These are phyloP conservation scores for Phoma sp. DNA, from an alignment of 2,329 filamentous ascomycete genomes.

Conservation along the genomic window DNA sequence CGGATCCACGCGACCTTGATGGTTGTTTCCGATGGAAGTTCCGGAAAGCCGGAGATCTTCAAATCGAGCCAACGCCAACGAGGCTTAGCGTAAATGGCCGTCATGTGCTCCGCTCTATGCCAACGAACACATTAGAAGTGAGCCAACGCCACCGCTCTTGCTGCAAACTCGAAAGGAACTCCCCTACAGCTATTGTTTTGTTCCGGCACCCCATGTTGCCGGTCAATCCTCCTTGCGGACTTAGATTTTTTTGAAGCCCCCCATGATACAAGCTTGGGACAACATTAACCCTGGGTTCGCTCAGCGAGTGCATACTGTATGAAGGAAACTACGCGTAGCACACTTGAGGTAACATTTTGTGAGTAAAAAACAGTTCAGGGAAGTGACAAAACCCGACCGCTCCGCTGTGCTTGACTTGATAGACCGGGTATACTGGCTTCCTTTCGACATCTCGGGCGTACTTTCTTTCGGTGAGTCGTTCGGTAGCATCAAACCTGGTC, in stretches of 20 bases:
- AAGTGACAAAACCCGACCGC: neutral
- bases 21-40: neutral
- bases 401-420: neutral
- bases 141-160: neutral
- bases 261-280: conserved; percentile 1
- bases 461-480: conserved; percentile 62
- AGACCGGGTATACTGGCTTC: conserved; percentile 22
- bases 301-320: neutral
- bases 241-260: conserved; percentile 6
- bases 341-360: too few relatives aligned
- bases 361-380: too few relatives aligned
- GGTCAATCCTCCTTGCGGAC: neutral
- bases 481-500: conserved; percentile 44
- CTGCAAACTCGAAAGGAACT: neutral
- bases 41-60: neutral
- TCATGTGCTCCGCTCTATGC: neutral
- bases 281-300: conserved; percentile 8
- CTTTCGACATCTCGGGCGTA: conserved; percentile 49
- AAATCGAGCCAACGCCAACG: neutral
- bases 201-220: neutral
- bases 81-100: neutral
- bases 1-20: neutral
- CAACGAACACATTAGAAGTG: neutral
- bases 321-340: neutral
- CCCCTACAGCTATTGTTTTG: too few relatives aligned